Base-by-base conservation (phyloP, 2,329 filamentous ascomycete genomes). In the Xylaria sp. region DNA sequence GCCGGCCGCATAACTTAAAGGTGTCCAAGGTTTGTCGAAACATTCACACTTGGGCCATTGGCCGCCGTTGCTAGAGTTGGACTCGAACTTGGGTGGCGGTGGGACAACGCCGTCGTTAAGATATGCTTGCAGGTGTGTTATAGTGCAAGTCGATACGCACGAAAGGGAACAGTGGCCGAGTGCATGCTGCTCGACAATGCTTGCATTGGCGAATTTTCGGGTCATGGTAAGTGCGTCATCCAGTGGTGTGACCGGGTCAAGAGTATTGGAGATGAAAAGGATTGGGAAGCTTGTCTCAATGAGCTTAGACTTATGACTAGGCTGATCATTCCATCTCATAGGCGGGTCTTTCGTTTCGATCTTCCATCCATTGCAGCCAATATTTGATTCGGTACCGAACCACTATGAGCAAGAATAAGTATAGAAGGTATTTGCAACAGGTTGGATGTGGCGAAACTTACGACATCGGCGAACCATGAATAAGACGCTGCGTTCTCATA, bases 231-330 rank as follows among this genome's bases (percentile, higher is more conserved):
- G 73, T 1, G 80, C 83, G 41, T 79, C 79, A 43, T 69, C 66
- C 4, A 87, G 72, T 3, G 85, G 85, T 0, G 86, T 88, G 17
- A 88, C 85, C 1, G 85, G 85, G 58, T 88, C 86, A 13, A 82
- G 77, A 0, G 80, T 83, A 67, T 84, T 87, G 35, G 81, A 82
- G 11, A 87, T 74, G 68, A 86, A 84, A 6, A 88, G 76, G 31
- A 88, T 75, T 0, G 86, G 86, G 64, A 84, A 79, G 5, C 78
- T 75, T 5, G 81, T 85, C 25, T 79, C 75, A 62, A 76, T 76
- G 15, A 70, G 70, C 33, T 66, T 63, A 31, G 67, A 74, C 63
- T 70, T 71, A 49, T 70, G 68, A 27, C 52, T 68, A 21, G 73
- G 71, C 43, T 72, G 68, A 41, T 72, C 69, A 44, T 70, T 68